Percentiles rank a stretch among this genome's conserved stretches.
These are phyloP conservation scores for Aspergillus bertholletiae DNA, from an alignment of 495 filamentous ascomycete species.

Conservation along the genomic window DNA sequence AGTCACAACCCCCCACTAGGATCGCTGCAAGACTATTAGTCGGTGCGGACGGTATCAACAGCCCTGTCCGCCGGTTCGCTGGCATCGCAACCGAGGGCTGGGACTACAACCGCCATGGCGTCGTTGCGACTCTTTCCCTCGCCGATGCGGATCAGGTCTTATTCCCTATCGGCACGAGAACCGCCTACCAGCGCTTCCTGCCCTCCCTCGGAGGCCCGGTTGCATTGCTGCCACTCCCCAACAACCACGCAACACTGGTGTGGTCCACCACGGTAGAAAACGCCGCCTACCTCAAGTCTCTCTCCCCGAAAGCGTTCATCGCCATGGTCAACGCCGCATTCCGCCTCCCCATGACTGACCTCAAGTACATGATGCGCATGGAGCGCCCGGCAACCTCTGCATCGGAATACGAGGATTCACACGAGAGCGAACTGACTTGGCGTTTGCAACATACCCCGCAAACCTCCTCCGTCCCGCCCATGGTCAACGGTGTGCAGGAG, in stretches of 20 bases:
- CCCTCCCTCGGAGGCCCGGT: constrained; percentile 77
- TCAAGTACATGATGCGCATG: constrained; percentile 71
- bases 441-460: constrained; percentile 65
- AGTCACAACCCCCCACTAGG: constrained; percentile 27
- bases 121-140: constrained; percentile 83
- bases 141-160: constrained; percentile 38
- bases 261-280: constrained; percentile 85
- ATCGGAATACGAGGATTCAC: constrained; percentile 24
- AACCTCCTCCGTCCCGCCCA: constrained; percentile 48
- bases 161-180: constrained; percentile 48
- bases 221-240: constrained; percentile 84
- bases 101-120: constrained; percentile 88
- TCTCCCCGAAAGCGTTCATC: constrained; percentile 67
- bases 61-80: constrained; percentile 86
- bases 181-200: constrained; percentile 93
- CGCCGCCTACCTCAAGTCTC: constrained; percentile 74
- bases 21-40: constrained; percentile 82
- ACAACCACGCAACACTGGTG: constrained; percentile 76
- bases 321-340: constrained; percentile 94
- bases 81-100: constrained; percentile 81
- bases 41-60: constrained; percentile 92
- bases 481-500: constrained; percentile 65
- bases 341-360: constrained; percentile 71
- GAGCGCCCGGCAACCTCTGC: constrained; percentile 31
- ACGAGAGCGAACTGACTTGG: constrained; percentile 78